These are phyloP conservation scores for Veloporphyrellus conicus DNA, from an alignment of 1,284 basidiomycete species.

Conservation along the genomic window DNA sequence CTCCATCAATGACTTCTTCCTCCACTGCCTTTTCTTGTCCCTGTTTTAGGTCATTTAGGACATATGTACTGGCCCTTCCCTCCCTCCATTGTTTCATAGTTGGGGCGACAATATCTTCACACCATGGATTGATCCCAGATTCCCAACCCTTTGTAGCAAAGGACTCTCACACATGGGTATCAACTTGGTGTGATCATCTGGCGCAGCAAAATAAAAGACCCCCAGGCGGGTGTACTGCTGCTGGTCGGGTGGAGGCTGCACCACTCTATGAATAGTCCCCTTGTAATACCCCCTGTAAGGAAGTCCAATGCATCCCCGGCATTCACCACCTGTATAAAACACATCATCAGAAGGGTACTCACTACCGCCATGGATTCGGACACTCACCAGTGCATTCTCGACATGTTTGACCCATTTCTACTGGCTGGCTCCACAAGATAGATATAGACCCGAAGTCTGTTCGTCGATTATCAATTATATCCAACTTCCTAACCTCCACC, in stretches of 20 bases:
- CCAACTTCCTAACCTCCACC: neutral
- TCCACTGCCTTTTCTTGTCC: constrained; percentile 35
- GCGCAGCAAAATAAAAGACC: constrained; percentile 42
- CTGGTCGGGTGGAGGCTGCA: constrained; percentile 44
- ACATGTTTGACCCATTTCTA: constrained; percentile 62
- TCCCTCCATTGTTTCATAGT: constrained; percentile 42
- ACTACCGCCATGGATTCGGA: neutral
- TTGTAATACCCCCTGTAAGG: constrained; percentile 51
- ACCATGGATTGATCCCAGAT: constrained; percentile 33
- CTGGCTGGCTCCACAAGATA: constrained; percentile 54
- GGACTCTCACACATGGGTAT: constrained; percentile 31
- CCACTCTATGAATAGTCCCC: constrained; percentile 44
- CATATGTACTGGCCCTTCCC: constrained; percentile 38
- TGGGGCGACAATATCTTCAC: constrained; percentile 34
- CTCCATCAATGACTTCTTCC: constrained; percentile 42
- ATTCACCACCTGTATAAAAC: constrained; percentile 43
- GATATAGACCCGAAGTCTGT: constrained; percentile 59
- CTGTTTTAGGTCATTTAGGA: constrained; percentile 34
- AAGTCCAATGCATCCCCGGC: constrained; percentile 57
- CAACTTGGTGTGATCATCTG: constrained; percentile 33
- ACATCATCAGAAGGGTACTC: neutral
- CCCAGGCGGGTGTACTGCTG: constrained; percentile 38
- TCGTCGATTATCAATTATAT: neutral
- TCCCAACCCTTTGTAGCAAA: constrained; percentile 31
- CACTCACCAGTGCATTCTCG: constrained; percentile 52